These are phyloP conservation scores for Dryadomyces quercus-mongolicae DNA, from an alignment of 2,329 filamentous ascomycete genomes.

Conservation along the genomic window DNA sequence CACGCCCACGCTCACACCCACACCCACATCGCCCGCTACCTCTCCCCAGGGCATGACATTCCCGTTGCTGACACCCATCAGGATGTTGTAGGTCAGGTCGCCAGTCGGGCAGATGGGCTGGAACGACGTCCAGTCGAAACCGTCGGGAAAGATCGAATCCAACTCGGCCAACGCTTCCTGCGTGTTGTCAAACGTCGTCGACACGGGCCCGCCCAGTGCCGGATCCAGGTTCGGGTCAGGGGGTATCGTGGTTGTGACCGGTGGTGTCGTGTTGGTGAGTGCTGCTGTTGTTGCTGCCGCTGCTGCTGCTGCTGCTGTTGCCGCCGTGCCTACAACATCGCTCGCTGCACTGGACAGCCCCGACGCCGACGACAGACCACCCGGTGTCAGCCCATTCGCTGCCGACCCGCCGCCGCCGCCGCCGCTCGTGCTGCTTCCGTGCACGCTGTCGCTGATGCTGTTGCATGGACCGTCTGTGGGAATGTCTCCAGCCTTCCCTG, in stretches of 20 bases:
- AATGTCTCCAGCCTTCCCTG: too few relatives aligned
- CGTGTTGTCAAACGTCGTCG: neutral
- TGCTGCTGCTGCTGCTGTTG: neutral
- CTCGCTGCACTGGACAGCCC: slow-evolving; percentile 4
- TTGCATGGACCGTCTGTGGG: neutral
- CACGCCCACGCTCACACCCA: neutral
- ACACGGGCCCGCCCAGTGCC: neutral
- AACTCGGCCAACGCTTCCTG: neutral
- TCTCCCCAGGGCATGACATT: neutral
- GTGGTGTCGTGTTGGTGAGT: too few relatives aligned
- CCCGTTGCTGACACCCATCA: slow-evolving; percentile 27
- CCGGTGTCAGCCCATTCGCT: slow-evolving; percentile 3
- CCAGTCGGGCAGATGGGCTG: slow-evolving; percentile 44
- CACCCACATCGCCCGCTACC: neutral
- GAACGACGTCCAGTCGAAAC: slow-evolving; percentile 37
- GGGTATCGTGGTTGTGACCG: neutral
- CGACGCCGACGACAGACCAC: slow-evolving; percentile 1
- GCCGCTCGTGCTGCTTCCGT: neutral
- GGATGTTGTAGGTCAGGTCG: slow-evolving; percentile 44
- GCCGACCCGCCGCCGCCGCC: neutral
- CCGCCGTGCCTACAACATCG: slow-evolving; percentile 4
- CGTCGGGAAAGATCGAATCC: slow-evolving; percentile 27
- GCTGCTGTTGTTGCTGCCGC: neutral
- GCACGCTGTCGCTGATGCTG: neutral
- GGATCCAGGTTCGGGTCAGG: neutral